These are phyloP conservation scores for Russula lepida DNA, from an alignment of 768 basidiomycete species.

Conservation along the genomic window DNA sequence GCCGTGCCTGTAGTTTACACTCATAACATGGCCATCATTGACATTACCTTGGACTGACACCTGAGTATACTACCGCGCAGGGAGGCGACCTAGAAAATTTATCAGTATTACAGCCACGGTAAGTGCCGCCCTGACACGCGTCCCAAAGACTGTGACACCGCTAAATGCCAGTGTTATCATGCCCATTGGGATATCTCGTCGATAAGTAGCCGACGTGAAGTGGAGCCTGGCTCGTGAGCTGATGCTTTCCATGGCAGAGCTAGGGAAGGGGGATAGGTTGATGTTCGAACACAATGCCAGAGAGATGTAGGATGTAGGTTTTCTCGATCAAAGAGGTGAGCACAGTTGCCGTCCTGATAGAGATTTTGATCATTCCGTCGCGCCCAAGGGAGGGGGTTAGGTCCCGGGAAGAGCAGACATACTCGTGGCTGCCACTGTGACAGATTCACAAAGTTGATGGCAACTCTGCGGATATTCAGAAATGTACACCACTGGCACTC, in stretches of 20 bases:
- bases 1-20: too few relatives aligned
- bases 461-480: slow-evolving; percentile 52
- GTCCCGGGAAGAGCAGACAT: slow-evolving; percentile 21
- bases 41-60: too few relatives aligned
- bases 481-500: slow-evolving; percentile 84
- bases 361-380: slow-evolving; percentile 4
- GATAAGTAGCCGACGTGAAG: slow-evolving; percentile 2
- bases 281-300: slow-evolving; percentile 66
- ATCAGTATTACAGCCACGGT: too few relatives aligned
- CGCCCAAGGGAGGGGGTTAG: slow-evolving; percentile 20
- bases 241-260: slow-evolving; percentile 71
- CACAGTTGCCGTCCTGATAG: slow-evolving; percentile 49
- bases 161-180: too few relatives aligned
- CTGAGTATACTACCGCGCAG: too few relatives aligned
- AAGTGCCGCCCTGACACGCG: too few relatives aligned
- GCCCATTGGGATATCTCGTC: slow-evolving; percentile 83
- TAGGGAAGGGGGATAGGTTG: slow-evolving; percentile 64
- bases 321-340: slow-evolving; percentile 74
- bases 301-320: slow-evolving; percentile 69
- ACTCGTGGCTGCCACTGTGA: slow-evolving; percentile 84
- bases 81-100: too few relatives aligned
- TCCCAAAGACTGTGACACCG: too few relatives aligned
- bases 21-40: too few relatives aligned
- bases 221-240: not conserved
- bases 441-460: slow-evolving; percentile 94